Base-by-base conservation (phyloP, 345 rosid species). In the Hypericum androsaemum region DNA sequence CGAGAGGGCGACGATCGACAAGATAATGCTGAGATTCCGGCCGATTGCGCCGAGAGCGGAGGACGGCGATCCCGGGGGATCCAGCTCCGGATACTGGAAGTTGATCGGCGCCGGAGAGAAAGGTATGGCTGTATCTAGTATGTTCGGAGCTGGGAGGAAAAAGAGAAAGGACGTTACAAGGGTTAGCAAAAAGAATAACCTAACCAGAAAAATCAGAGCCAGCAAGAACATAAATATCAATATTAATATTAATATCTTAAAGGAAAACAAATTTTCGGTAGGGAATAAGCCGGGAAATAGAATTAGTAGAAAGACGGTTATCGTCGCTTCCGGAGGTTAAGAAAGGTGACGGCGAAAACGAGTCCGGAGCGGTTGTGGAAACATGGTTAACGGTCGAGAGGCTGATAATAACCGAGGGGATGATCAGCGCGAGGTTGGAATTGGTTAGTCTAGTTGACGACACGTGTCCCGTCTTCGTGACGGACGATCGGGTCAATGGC, bases 21-120 rank as follows among this genome's bases (percentile, higher is more conserved):
- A 69, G 62, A 62, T 80, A 60, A 81, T 85, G 94, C 81, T 76
- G 62, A 64, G 86, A 64, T 89, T 86, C 74, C 73, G 95, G 41
- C 95, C 95, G 60, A 89, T 89, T 62, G 97, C 95, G 0, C 97
- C 97, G 41, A 89, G 83, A 61, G 95, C 89, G 56, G 59, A 48
- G 16, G 11, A 15, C 1, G 32, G 2, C 32, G 32, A 22, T 22
- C 1, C 32, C 32, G 32, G 75, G 32, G 32, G 32, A 22, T 22
- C 32, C 32, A 22, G 32, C 32, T 22, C 32, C 75, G 13, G 56
- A 65, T 37, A 39, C 40, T n/a, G 32, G 32, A 1, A 22, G 32
- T 4, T 22, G 4, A 22, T 8, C 32, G 48, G 17, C 44, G 52
- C 49, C 48, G 36, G 66, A 54, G 16, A 64, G 47, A 55, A 68